phyloP scores from a whole-genome alignment of 176 grass and related monocot species.

The Carex pumila region DNA sequence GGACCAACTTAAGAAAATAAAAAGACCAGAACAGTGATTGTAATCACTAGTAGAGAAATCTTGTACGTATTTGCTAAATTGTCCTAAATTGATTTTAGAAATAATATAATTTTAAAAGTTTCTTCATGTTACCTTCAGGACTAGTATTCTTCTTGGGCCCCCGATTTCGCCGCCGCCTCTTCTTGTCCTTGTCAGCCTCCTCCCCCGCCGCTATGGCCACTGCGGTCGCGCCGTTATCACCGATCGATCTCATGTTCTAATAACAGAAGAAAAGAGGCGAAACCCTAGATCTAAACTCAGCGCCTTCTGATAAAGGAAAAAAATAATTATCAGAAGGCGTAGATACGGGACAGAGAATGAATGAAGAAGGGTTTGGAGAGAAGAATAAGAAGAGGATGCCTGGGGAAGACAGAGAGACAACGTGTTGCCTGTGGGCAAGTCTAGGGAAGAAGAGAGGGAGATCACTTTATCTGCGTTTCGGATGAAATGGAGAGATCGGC shows the following conservation, averaged over 20 bases:
- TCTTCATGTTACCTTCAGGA: background rate
- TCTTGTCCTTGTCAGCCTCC: conserved; percentile 59
- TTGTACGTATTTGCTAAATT: background rate
- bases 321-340: conserved; percentile 31
- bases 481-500: conserved; percentile 20
- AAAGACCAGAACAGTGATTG: background rate
- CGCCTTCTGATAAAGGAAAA: conserved; percentile 30
- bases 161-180: conserved; percentile 45
- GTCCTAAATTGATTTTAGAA: background rate
- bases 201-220: conserved; percentile 19
- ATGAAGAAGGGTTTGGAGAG: background rate
- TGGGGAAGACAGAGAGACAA: background rate
- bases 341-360: background rate
- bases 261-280: background rate
- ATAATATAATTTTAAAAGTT: background rate
- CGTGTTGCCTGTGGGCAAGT: background rate
- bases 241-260: conserved; percentile 42
- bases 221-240: conserved; percentile 28
- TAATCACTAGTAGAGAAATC: background rate
- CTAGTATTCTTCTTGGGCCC: conserved; percentile 33
- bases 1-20: background rate
- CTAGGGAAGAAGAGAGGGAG: background rate
- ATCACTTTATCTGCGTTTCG: background rate
- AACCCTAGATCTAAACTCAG: conserved; percentile 60
- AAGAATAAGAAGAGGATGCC: background rate